Evolutionary conservation across 768 basidiomycete species (phyloP).

Genomic region (Gautieria morchelliformis): DNA sequence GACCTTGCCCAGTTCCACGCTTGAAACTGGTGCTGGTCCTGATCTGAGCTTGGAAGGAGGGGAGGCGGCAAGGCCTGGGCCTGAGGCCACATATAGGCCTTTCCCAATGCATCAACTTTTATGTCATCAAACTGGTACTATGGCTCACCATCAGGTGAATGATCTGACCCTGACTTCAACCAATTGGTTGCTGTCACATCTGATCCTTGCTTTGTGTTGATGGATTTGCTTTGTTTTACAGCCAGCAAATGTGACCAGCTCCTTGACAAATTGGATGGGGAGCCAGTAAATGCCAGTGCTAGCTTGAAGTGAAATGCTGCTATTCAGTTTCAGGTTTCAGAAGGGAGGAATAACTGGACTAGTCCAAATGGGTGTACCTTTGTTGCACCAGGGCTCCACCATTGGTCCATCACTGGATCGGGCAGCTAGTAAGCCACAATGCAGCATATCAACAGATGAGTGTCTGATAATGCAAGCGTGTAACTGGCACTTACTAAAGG

Average conservation of each 20-base stretch:
- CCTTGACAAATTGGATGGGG: neutral
- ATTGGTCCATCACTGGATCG: too few species aligned
- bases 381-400: too few species aligned
- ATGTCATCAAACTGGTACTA: neutral
- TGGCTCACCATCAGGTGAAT: neutral
- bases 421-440: too few species aligned
- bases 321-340: conserved; percentile 22
- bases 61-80: neutral
- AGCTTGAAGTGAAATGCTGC: neutral
- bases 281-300: neutral
- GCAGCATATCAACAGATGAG: too few species aligned
- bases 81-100: neutral
- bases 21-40: neutral
- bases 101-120: neutral
- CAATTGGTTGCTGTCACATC: neutral
- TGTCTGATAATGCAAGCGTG: too few species aligned
- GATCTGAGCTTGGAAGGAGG: neutral
- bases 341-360: neutral
- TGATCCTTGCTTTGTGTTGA: neutral
- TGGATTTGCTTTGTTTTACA: neutral
- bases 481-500: conserved; percentile 30
- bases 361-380: conserved; percentile 7
- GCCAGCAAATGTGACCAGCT: too few species aligned
- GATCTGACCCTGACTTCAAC: neutral
- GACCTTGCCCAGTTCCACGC: neutral